phyloP scores from a whole-genome alignment of 225 moss, liverwort and hornwort genomes.

The Thuidium tamariscinum region DNA sequence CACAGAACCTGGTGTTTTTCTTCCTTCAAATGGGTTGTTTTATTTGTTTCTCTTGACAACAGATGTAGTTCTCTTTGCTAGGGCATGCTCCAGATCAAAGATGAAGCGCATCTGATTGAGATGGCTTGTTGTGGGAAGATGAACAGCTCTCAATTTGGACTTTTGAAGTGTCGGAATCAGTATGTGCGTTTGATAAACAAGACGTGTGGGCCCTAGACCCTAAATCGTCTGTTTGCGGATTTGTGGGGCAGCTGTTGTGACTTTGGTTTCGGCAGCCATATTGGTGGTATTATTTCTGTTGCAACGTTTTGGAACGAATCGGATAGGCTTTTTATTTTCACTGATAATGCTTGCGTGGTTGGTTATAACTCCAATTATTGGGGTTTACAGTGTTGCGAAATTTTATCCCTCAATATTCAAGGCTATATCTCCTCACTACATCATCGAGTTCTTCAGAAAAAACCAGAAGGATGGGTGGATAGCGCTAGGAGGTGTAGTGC shows the following conservation, averaged over 20 bases:
- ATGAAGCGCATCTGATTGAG: too few species aligned
- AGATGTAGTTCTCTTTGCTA: too few species aligned
- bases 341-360: constrained; percentile 64
- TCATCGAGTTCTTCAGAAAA: constrained; percentile 42
- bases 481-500: constrained; percentile 71
- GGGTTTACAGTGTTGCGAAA: constrained; percentile 50
- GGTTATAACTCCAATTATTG: constrained; percentile 37
- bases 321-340: constrained; percentile 60
- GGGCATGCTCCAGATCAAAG: too few species aligned
- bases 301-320: constrained; percentile 65
- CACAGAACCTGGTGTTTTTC: too few species aligned
- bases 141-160: too few species aligned
- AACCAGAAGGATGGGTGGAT: constrained; percentile 60
- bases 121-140: too few species aligned
- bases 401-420: constrained; percentile 50
- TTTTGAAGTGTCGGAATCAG: too few species aligned
- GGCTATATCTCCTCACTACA: constrained; percentile 61
- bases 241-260: constrained; percentile 54
- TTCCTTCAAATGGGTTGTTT: too few species aligned
- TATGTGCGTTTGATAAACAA: too few species aligned
- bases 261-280: constrained; percentile 51
- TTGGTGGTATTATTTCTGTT: constrained; percentile 44
- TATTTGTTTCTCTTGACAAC: too few species aligned
- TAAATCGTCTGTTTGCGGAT: not conserved
- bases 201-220: too few species aligned